Evolutionary conservation across 495 filamentous ascomycete genomes (phyloP).

Genomic region (Tuber magnatum): DNA sequence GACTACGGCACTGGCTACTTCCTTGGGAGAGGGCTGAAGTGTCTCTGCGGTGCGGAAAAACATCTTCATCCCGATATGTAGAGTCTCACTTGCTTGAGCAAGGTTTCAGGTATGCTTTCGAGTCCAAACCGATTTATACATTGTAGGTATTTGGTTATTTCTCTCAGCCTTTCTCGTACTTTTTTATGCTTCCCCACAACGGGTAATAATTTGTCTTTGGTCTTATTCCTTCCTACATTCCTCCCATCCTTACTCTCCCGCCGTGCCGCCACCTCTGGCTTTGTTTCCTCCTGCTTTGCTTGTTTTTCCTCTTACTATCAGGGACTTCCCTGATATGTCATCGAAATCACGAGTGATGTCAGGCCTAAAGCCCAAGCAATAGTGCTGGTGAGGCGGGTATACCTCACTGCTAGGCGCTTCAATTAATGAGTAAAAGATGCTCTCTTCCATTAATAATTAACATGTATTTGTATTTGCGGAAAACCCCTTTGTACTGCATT

Average conservation of each 20-base stretch:
- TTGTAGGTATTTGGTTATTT: not conserved
- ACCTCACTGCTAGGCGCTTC: not conserved
- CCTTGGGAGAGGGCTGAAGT: not conserved
- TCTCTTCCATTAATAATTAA: not conserved
- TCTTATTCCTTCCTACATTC: not conserved
- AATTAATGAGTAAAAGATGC: not conserved
- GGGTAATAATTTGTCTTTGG: not conserved
- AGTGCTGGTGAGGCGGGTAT: not conserved
- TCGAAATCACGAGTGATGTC: not conserved
- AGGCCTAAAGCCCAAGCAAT: not conserved
- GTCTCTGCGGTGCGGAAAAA: slow-evolving; percentile 14
- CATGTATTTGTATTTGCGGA: not conserved
- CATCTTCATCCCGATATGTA: slow-evolving; percentile 15
- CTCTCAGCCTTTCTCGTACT: not conserved
- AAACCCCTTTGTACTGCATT: not conserved
- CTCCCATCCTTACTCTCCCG: not conserved
- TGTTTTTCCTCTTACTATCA: not conserved
- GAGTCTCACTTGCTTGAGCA: not conserved
- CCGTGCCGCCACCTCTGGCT: too few relatives aligned
- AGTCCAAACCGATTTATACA: not conserved
- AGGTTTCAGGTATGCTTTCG: not conserved
- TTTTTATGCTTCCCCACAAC: not conserved
- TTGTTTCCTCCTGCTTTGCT: not conserved
- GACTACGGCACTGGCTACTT: slow-evolving; percentile 36
- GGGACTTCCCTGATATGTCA: not conserved